These are phyloP conservation scores for Agaricus sinodeliciosus DNA, from an alignment of 768 basidiomycete species.

Conservation along the genomic window DNA sequence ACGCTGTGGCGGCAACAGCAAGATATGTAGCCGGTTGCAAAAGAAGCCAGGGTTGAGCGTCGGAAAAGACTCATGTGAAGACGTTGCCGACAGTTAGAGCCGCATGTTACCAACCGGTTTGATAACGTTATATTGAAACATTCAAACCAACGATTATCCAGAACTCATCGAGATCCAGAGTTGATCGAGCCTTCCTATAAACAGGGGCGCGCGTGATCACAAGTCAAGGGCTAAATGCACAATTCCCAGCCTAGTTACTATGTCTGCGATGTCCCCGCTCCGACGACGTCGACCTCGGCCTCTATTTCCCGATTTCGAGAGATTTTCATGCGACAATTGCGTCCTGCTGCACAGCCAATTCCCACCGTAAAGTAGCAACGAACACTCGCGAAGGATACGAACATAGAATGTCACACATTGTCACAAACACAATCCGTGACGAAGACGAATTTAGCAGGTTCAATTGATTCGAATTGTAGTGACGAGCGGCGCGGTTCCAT, in stretches of 20 bases:
- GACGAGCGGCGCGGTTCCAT: not conserved
- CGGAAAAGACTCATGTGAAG: constrained; percentile 8
- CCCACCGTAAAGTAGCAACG: constrained; percentile 7
- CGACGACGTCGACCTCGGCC: not conserved
- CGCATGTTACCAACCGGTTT: constrained; percentile 7
- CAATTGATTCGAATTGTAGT: not conserved
- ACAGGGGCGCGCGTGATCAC: constrained; percentile 9
- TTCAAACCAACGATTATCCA: constrained; percentile 6
- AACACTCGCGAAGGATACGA: constrained; percentile 2
- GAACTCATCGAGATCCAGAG: constrained; percentile 7
- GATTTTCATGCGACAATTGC: constrained; percentile 4
- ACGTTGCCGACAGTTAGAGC: constrained; percentile 9
- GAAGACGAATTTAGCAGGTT: not conserved
- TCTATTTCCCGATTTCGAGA: not conserved
- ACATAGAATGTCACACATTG: not conserved
- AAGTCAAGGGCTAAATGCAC: not conserved
- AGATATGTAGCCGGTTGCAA: constrained; percentile 18
- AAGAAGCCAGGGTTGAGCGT: constrained; percentile 18
- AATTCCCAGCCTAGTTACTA: not conserved
- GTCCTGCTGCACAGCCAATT: not conserved
- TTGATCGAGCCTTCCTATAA: constrained; percentile 2
- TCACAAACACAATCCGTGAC: not conserved
- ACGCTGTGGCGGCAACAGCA: constrained; percentile 11
- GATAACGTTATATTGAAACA: constrained; percentile 9
- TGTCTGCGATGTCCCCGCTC: not conserved